Base-by-base conservation (phyloP, 2,329 filamentous ascomycete species). In the Daldinia sp. region DNA sequence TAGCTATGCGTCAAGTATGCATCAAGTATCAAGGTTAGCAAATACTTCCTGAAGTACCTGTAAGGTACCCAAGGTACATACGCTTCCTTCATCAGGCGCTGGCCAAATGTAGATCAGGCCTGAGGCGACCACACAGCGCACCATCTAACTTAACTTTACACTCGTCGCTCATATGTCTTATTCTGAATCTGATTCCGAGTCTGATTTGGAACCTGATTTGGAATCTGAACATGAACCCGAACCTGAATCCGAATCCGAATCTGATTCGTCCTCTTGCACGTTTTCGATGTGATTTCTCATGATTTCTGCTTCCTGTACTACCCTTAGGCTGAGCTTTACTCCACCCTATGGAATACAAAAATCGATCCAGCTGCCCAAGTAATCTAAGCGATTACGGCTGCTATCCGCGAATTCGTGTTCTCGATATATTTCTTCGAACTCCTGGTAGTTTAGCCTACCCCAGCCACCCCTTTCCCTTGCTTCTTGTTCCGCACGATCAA, bases 311-410 rank as follows among this genome's bases (percentile, higher is more conserved):
- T n/a, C 15, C 15, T 4, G 4, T 7, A 13, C 9, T 54, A 33
- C 3, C 30, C 9, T 33, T 1, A 33, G 30, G 30, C 5, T 6
- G 6, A 9, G 30, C 30, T 9, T 33, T 3, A 33, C 2, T 44
- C 30, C 26, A 6, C 41, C 53, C 72, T 78, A 89, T 13, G 88
- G 89, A 72, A 91, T 90, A 78, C 89, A 91, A 78, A 90, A 90
- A 78, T 98, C 94, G 79, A 98, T 93, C 95, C 95, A 98, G 74
- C 89, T 93, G 67, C 93, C 93, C 53, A 98, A 84, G 79, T 97
- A 95, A 73, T 93, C 92, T 68, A 94, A 84, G 60, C 90, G 82
- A 76, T 89, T 88, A 13, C 85, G 86, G 30, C 83, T 81, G 26
- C 88, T 88, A 72, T 90, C 87, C 70, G 89, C 86, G n/a, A 85